Evolutionary conservation across 352 stramenopile species (phyloP), one percentile per base, ranked within the genome.

Genomic region (Globisporangium echinulatum): DNA sequence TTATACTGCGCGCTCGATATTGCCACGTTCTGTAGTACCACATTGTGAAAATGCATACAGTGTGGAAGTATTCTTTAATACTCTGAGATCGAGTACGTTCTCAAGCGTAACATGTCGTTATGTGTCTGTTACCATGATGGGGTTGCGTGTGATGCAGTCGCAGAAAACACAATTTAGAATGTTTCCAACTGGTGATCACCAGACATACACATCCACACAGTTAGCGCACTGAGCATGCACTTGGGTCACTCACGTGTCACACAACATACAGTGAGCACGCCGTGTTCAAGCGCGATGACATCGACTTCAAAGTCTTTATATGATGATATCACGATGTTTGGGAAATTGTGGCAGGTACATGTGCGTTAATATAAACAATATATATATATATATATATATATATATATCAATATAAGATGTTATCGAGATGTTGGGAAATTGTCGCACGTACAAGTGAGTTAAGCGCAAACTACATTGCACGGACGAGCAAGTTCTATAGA

Each of bases 251-350:
- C n/a, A n/a, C n/a, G n/a, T n/a, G n/a, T n/a, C n/a, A n/a, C n/a
- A 37, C 13, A 5, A 78, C 81, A 55, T 75, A 94, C 84, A 61
- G 92, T 85, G 49, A 94, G 66, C 7, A 85, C 37, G 40, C 72
- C 66, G 63, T 87, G 71, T 70, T 94, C 72, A 25, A 85, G 49
- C n/a, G 77, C 57, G 49, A 94, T 65, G 40, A 85, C 70, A 0
- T 39, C 60, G n/a, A 92, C 67, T 68, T 94, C 82, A 57, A 92
- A 87, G 60, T 79, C 76, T 53, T 92, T 75, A 54, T 94, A 94
- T 62, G 62, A 61, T 2, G 75, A 77, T 54, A 91, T 88, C 14
- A 72, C 62, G 56, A 86, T 75, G 9, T 71, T 63, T 13, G 82
- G 79, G 49, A 81, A 70, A 42, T 68, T 71, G 51, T 75, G 88